Evolutionary conservation across 306 rosid genomes (phyloP), one percentile per base, ranked within the genome.

Genomic region (Dalbergia oliveri): DNA sequence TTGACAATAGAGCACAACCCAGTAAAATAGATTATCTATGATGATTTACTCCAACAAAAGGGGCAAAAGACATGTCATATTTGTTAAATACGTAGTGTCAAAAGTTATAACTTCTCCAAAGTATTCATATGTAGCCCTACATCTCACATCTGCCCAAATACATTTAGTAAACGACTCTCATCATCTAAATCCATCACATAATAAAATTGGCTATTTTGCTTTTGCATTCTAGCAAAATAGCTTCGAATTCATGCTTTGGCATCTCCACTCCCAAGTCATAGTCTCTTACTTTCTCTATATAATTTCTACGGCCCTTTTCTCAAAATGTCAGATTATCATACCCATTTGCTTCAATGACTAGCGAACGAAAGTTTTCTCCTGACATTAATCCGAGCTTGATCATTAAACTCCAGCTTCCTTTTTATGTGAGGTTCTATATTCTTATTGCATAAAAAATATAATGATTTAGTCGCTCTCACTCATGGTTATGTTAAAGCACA

Each of bases 101-200:
- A 82, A 82, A 8, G 19, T 76, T 34, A 69, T 57, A 8, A 82
- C 78, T 69, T 76, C 78, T 0, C 82, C 82, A 69, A 68, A 75
- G 9, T 75, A 69, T 11, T 60, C 60, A 47, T 73, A 81, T 0
- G 51, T 11, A 4, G 15, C 68, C 66, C 66, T 61, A 43, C 59
- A 59, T 1, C 69, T 11, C 34, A 45, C 79, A 74, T 74, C 33
- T 11, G 44, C 44, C 78, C 78, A 61, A 19, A 58, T 2, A 59
- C 57, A 41, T 58, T 73, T 43, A 0, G 10, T 43, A 3, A 4
- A 43, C 7, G 47, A 43, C 47, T 9, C 7, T 43, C 23, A 43
- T 43, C 9, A 43, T 43, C 47, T 9, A 43, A 1, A 43, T 43
- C 47, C 47, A 43, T 43, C 7, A 9, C 47, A 43, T 43, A 43